Evolutionary conservation across 768 basidiomycete species (phyloP).

Genomic region (Russula sp.): DNA sequence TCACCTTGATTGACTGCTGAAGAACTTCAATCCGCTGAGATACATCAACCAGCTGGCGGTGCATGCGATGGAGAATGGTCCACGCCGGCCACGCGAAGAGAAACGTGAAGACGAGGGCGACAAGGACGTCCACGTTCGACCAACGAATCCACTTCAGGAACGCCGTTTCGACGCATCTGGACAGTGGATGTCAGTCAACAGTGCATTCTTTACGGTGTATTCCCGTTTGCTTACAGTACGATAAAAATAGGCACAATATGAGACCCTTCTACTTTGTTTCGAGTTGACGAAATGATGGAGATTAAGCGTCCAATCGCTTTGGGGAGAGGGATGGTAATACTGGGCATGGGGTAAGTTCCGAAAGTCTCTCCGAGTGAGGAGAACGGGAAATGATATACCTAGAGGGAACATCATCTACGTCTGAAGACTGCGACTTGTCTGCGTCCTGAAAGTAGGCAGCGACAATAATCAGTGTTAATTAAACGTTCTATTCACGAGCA

Average conservation of each 20-base stretch:
- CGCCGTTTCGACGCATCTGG: background rate
- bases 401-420: too few species aligned
- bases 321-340: background rate
- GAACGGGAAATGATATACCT: background rate
- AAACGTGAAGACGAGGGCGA: background rate
- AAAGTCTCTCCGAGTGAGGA: too few species aligned
- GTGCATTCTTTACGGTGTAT: background rate
- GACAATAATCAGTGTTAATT: too few species aligned
- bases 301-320: background rate
- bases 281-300: background rate
- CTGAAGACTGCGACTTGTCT: too few species aligned
- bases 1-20: slow-evolving; percentile 5
- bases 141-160: background rate
- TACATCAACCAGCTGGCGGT: background rate
- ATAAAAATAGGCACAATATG: background rate
- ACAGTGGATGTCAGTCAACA: background rate
- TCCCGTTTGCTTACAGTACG: background rate
- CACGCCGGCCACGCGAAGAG: background rate
- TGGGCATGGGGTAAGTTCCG: background rate
- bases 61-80: slow-evolving; percentile 1
- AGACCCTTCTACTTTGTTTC: background rate
- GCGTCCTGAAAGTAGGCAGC: too few species aligned
- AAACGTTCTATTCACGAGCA: too few species aligned
- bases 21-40: background rate
- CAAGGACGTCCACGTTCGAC: background rate